Conservation (phyloP, 1,284 basidiomycete species). For the Lignosus rhinocerotis region DNA sequence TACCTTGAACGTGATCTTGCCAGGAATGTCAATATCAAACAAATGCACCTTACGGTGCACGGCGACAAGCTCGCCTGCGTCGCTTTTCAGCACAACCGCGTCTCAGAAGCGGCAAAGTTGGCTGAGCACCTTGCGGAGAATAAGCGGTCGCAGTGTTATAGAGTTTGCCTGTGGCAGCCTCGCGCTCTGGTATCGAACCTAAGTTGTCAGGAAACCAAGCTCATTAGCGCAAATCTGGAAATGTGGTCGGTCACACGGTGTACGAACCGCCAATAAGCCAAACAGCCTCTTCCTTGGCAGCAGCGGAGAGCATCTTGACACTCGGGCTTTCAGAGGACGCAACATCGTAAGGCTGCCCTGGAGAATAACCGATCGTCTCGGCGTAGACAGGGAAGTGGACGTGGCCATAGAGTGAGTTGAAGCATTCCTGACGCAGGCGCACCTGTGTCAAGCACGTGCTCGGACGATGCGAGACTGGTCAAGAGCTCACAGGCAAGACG, state of each 20-base stretch:
- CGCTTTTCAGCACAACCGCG: background rate
- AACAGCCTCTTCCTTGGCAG: constrained; percentile 78
- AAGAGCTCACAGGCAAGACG: constrained; percentile 78
- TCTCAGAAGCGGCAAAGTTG: background rate
- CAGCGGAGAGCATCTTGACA: constrained; percentile 79
- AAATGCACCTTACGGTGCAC: constrained; percentile 94
- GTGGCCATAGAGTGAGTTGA: constrained; percentile 96
- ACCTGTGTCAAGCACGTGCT: background rate
- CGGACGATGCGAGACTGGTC: background rate
- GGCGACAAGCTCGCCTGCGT: constrained; percentile 78
- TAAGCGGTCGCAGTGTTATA: constrained; percentile 95
- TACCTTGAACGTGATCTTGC: constrained; percentile 93
- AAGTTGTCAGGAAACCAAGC: background rate
- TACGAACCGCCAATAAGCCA: constrained; percentile 90
- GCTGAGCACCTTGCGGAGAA: constrained; percentile 72
- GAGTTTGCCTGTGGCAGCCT: constrained; percentile 62
- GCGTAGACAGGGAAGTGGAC: constrained; percentile 83
- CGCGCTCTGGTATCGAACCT: constrained; percentile 91
- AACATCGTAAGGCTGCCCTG: constrained; percentile 58
- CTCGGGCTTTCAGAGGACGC: constrained; percentile 70
- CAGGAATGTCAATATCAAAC: constrained; percentile 98
- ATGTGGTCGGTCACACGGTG: background rate
- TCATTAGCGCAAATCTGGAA: background rate
- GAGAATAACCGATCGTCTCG: constrained; percentile 71
- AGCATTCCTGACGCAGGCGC: constrained; percentile 74